phyloP scores from a whole-genome alignment of 352 stramenopile genomes.

The Thraustochytrium striatum region DNA sequence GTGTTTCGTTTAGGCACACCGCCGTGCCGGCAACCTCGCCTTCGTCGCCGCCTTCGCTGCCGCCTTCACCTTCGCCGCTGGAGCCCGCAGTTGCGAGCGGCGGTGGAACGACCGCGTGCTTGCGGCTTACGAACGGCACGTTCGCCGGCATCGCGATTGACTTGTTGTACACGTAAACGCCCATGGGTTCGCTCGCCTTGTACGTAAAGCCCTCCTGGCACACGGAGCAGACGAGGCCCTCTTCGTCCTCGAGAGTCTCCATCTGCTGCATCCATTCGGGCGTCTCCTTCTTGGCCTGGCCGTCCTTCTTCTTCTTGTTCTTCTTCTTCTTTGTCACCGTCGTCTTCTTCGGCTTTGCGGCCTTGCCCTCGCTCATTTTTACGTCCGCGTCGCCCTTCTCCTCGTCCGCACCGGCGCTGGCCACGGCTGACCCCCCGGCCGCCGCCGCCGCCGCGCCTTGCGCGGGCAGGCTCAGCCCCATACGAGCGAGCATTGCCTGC shows the following conservation, averaged over 20 bases:
- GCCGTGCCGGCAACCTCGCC: too few species aligned
- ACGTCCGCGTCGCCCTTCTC: not conserved
- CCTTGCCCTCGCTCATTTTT: not conserved
- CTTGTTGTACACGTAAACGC: conserved; percentile 49
- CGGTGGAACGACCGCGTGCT: not conserved
- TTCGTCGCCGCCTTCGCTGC: too few species aligned
- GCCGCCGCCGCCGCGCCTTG: not conserved
- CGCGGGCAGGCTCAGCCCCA: not conserved
- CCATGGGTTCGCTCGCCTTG: conserved; percentile 23
- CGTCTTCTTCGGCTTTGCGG: not conserved
- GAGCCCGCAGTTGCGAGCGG: too few species aligned
- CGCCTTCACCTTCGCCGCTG: too few species aligned
- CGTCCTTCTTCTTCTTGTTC: not conserved
- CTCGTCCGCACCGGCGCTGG: not conserved
- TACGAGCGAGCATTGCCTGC: not conserved
- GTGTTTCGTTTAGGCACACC: not conserved
- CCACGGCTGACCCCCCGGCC: not conserved
- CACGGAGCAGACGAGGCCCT: conserved; percentile 54
- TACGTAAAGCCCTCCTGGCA: conserved; percentile 55
- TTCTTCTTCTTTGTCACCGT: not conserved
- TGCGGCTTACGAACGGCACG: not conserved
- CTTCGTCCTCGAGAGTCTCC: conserved; percentile 55
- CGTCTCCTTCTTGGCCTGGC: not conserved
- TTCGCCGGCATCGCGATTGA: not conserved
- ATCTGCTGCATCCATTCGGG: conserved; percentile 56